Conservation (phyloP, 495 filamentous ascomycete species). For the Hyaloscypha bicolor region DNA sequence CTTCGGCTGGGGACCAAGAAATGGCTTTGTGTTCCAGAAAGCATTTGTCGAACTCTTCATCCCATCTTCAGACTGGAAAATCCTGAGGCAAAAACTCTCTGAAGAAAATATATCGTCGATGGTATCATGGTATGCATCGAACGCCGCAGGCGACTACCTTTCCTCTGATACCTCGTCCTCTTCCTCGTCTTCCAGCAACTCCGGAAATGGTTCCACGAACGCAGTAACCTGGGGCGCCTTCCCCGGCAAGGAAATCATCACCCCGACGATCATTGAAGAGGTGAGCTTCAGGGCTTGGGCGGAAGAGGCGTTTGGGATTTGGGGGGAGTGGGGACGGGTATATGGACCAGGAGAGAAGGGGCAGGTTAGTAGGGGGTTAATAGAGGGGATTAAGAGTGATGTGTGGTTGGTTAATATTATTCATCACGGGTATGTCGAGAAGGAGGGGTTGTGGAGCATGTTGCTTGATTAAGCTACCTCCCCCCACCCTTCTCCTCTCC, state of each 20-base stretch:
- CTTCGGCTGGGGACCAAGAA: slow-evolving; percentile 92
- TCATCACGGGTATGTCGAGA: slow-evolving; percentile 76
- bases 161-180: slow-evolving; percentile 47
- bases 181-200: slow-evolving; percentile 27
- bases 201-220: slow-evolving; percentile 64
- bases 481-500: too few species aligned
- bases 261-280: slow-evolving; percentile 96
- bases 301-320: slow-evolving; percentile 95
- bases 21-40: slow-evolving; percentile 97
- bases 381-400: slow-evolving; percentile 66
- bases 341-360: slow-evolving; percentile 46
- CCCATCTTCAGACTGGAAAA: slow-evolving; percentile 66
- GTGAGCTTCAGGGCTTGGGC: slow-evolving; percentile 94
- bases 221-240: slow-evolving; percentile 98
- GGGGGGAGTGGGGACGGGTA: slow-evolving; percentile 89
- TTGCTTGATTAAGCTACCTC: slow-evolving; percentile 33
- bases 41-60: slow-evolving; percentile 97
- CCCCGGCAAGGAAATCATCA: slow-evolving; percentile 94
- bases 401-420: slow-evolving; percentile 91
- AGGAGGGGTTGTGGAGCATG: slow-evolving; percentile 65
- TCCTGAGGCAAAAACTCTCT: slow-evolving; percentile 62
- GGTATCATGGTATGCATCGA: slow-evolving; percentile 85
- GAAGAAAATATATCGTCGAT: slow-evolving; percentile 56
- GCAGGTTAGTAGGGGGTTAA: slow-evolving; percentile 57
- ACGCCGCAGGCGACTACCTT: slow-evolving; percentile 68